phyloP scores from a whole-genome alignment of 1,139 yeast genomes.

The Pneumocystis sp. region DNA sequence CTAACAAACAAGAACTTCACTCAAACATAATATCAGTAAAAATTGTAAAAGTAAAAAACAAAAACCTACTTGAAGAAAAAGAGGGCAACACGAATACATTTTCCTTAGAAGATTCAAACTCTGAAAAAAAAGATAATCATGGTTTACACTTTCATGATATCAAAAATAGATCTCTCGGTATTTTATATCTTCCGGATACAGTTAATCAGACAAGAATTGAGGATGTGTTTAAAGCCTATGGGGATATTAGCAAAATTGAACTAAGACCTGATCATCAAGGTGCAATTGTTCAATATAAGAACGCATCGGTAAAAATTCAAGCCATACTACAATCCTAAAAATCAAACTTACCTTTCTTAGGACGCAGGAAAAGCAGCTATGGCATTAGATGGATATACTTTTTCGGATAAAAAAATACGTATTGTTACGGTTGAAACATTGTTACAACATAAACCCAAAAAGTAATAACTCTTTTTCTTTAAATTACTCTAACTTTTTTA shows the following conservation, averaged over 20 bases:
- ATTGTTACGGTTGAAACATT: slow-evolving; percentile 26
- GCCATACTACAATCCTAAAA: neutral
- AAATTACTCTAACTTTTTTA: neutral
- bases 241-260: slow-evolving; percentile 27
- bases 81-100: neutral
- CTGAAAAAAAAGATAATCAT: slow-evolving; percentile 2
- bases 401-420: slow-evolving; percentile 28
- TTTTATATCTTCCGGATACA: slow-evolving; percentile 20
- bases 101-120: neutral
- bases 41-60: slow-evolving; percentile 5
- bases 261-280: slow-evolving; percentile 36
- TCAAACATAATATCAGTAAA: slow-evolving; percentile 8
- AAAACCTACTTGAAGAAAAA: neutral
- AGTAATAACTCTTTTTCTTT: neutral
- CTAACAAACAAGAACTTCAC: slow-evolving; percentile 12
- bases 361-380: slow-evolving; percentile 48
- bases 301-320: slow-evolving; percentile 17
- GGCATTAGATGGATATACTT: slow-evolving; percentile 30
- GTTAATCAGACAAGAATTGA: slow-evolving; percentile 19
- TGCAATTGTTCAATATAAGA: slow-evolving; percentile 40
- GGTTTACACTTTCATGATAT: slow-evolving; percentile 7
- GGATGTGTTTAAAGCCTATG: slow-evolving; percentile 28
- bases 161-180: slow-evolving; percentile 16
- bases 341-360: neutral
- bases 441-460: neutral